A percentile compares a stretch with the other conserved stretches of the same genome.
Conservation (phyloP, 345 rosid species). For the Nephelium lappaceum region DNA sequence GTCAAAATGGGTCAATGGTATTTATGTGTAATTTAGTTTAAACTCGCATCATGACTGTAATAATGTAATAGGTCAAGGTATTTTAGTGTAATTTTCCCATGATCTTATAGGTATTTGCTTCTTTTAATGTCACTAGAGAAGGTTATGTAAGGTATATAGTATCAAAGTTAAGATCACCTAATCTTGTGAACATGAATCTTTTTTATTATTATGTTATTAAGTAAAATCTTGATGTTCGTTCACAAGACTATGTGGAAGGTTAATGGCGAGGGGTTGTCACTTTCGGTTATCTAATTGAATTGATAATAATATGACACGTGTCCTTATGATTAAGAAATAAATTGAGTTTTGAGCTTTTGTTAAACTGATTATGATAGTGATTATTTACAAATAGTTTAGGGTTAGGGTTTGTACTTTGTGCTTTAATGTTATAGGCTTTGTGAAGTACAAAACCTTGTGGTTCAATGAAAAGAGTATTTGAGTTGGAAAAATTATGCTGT, state of each 20-base stretch:
- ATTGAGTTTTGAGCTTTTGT: slow-evolving; percentile 20
- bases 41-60: too few species aligned
- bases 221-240: slow-evolving; percentile 16
- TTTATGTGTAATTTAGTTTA: too few species aligned
- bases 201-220: background rate
- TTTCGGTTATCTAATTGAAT: slow-evolving; percentile 27
- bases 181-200: background rate
- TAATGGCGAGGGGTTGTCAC: background rate
- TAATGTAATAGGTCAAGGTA: too few species aligned
- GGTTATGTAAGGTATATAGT: background rate
- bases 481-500: slow-evolving; percentile 30
- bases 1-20: too few species aligned
- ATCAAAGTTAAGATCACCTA: background rate
- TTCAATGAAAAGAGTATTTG: slow-evolving; percentile 19
- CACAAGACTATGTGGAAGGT: slow-evolving; percentile 24
- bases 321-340: slow-evolving; percentile 25
- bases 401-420: slow-evolving; percentile 4
- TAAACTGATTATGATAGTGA: slow-evolving; percentile 10
- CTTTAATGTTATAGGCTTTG: background rate
- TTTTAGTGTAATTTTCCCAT: too few species aligned
- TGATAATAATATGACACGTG: slow-evolving; percentile 27
- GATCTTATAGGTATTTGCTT: background rate
- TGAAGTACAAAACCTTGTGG: slow-evolving; percentile 21
- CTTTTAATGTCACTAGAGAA: slow-evolving; percentile 7
- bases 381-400: background rate